Evolutionary conservation across 2,329 filamentous ascomycete genomes (phyloP).

Genomic region (Verticillium klebahnii): DNA sequence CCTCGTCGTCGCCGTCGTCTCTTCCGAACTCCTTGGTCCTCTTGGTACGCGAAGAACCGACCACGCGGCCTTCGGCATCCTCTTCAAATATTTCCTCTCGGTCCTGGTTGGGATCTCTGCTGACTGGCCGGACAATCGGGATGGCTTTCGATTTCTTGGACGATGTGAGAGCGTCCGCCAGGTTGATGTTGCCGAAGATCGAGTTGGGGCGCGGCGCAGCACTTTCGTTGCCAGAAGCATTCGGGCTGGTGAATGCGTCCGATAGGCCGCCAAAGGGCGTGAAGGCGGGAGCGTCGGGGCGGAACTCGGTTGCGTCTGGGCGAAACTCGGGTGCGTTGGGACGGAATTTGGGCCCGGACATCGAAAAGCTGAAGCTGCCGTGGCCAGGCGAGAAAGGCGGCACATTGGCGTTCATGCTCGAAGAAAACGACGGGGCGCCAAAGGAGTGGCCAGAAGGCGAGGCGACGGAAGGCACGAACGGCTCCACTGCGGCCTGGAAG

Average conservation of each 20-base stretch:
- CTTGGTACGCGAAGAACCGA: constrained; percentile 66
- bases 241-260: constrained; percentile 41
- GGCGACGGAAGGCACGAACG: constrained; percentile 26
- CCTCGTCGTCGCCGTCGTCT: constrained; percentile 65
- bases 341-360: constrained; percentile 64
- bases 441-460: constrained; percentile 31
- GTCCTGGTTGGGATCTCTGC: constrained; percentile 25
- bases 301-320: constrained; percentile 39
- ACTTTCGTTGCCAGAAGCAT: constrained; percentile 39
- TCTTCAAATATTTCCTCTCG: constrained; percentile 33
- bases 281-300: constrained; percentile 72
- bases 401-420: constrained; percentile 49
- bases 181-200: constrained; percentile 64
- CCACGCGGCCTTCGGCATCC: constrained; percentile 56
- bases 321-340: constrained; percentile 59
- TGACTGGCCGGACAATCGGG: constrained; percentile 68
- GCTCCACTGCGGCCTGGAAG: constrained; percentile 16
- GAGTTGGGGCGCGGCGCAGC: constrained; percentile 36
- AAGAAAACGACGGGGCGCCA: constrained; percentile 32
- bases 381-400: constrained; percentile 66
- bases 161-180: constrained; percentile 59
- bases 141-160: constrained; percentile 76
- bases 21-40: constrained; percentile 59
- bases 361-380: constrained; percentile 64
- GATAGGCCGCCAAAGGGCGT: constrained; percentile 53